Evolutionary conservation across 768 basidiomycete species (phyloP).

Genomic region (Auricularia cornea): DNA sequence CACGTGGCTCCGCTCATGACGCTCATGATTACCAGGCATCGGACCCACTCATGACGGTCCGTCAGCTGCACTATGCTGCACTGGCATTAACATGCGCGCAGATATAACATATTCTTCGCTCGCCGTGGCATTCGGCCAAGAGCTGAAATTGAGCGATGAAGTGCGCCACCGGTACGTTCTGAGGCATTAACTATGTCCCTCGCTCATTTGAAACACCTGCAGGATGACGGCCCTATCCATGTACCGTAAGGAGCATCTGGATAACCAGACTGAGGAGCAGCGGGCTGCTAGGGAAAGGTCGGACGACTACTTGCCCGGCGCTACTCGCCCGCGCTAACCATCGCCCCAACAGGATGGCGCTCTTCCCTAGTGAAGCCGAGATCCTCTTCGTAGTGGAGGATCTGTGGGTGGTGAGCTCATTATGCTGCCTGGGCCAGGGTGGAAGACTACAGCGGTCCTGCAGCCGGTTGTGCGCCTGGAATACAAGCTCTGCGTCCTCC

Average conservation of each 20-base stretch:
- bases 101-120: conserved; percentile 89
- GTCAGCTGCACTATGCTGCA: conserved; percentile 12
- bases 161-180: conserved; percentile 29
- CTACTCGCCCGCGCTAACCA: too few species aligned
- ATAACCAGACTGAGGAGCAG: conserved; percentile 65
- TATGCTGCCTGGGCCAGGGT: background rate
- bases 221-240: conserved; percentile 61
- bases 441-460: background rate
- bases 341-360: conserved; percentile 58
- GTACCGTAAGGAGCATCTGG: conserved; percentile 41
- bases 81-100: conserved; percentile 16
- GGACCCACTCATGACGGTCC: conserved; percentile 85
- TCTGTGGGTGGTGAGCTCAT: conserved; percentile 69
- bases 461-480: conserved; percentile 81
- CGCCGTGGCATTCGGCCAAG: conserved; percentile 67
- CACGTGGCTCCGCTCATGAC: too few species aligned
- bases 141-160: conserved; percentile 58
- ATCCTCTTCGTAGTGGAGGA: conserved; percentile 70
- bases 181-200: background rate
- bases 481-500: conserved; percentile 85
- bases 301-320: background rate
- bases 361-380: conserved; percentile 75
- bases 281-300: conserved; percentile 51
- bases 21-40: conserved; percentile 29
- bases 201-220: conserved; percentile 38